Base-by-base conservation (phyloP, 2,329 filamentous ascomycete species). In the Alternaria triticina region DNA sequence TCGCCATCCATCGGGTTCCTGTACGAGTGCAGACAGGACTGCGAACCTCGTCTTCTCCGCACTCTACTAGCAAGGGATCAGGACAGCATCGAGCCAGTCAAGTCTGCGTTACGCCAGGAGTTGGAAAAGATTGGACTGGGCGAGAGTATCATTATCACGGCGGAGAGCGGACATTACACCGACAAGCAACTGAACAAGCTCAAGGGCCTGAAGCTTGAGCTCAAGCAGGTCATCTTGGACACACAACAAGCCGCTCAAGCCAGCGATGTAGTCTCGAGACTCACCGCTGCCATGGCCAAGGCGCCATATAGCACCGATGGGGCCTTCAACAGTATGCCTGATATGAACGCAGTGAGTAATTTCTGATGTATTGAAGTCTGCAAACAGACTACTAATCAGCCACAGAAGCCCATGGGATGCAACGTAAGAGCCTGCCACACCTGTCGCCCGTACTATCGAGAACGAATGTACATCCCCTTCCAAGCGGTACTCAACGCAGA, bases 11-110 rank as follows among this genome's bases (percentile, higher is more conserved):
- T 90, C 57, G 91, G 91, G 25, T 96, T 90, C 87, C 80, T 96
- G 22, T 96, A 92, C 77, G 83, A 86, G 62, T 96, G 93, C 77
- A 86, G 85, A 12, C 87, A 92, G 74, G 91, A 94, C 27, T 56
- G 55, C 17, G 61, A 65, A 36, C 20, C 51, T 12, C 50, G 51
- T n/a, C 63, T 66, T 17, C 64, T 69, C 3, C 60, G 57, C 28
- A 28, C 60, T 13, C 52, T 64, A 6, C 17, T 69, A 20, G 30
- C 33, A 4, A 25, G 17, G 10, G 13, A 62, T 7, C 50, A 50
- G 3, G 58, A 61, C 10, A 50, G 40, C 1, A 33, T 51, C 15
- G 49, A 63, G 10, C 23, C 27, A 17, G 36, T 28, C 22, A 61
- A 52, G n/a, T 77, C 76, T 6, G 23, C 45, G 9, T 33, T 77